Evolutionary conservation across 2,329 filamentous ascomycete species (phyloP), one percentile per base, ranked within the genome.

Genomic region (Scedosporium apiospermum): DNA sequence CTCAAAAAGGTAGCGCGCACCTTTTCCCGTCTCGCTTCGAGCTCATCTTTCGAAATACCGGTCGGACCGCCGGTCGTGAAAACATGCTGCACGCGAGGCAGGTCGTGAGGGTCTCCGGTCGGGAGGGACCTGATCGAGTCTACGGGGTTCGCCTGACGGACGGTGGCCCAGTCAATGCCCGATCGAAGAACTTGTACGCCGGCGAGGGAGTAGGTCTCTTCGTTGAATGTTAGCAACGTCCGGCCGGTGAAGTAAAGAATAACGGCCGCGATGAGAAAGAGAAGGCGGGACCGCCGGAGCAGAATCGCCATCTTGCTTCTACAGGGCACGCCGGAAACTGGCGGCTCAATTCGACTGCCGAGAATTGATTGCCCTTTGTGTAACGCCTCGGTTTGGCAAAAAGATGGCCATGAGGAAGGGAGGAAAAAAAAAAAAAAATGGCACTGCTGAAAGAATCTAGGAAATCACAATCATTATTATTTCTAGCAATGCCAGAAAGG

Each of bases 1-100:
- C 75, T 76, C 30, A 73, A 63, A 26, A 82, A 82, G 0, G 74
- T 72, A 1, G 68, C 69, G 51, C 76, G 77, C 30, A 82, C 76
- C 0, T 77, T 72, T 46, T 63, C 26, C 69, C 70, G 26, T 77
- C 78, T 57, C 71, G 77, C 73, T 46, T 64, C 46, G 34, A 58
- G 34, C 53, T 57, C 61, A 57, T 62, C 62, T 42, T 26, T 18
- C 42, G 61, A 49, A 62, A 64, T 41, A 55, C 30, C 41, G 34
- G 57, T 26, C 44, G 64, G 18, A 27, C 55, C n/a, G 46, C 53
- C n/a, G 49, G 26, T 3, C 73, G 65, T 66, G 78, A 83, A 21
- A 82, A 72, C 55, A 46, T 66, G 38, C 57, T 76, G 74, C 3
- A 76, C 67, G 0, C 62, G 66, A 2, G 71, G 72, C 16, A 76